These are phyloP conservation scores for Leptomonas seymouri DNA, from an alignment of 208 protist genomes.

Conservation along the genomic window DNA sequence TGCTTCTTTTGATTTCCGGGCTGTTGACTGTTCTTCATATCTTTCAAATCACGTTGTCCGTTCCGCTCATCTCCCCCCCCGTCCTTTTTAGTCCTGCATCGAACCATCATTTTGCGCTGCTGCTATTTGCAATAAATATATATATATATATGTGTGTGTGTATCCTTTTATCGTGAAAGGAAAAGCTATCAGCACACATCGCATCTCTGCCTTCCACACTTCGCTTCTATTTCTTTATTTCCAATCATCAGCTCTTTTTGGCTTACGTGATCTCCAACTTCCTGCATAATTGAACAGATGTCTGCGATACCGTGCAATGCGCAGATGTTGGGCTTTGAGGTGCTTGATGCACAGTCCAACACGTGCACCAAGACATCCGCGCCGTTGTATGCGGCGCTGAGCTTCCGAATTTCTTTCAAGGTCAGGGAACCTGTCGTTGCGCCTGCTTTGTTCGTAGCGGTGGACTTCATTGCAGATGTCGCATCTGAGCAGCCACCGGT, in stretches of 20 bases:
- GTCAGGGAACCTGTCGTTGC: background rate
- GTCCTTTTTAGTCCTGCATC: background rate
- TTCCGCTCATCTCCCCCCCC: too few species aligned
- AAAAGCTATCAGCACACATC: too few species aligned
- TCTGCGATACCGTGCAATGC: background rate
- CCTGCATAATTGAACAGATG: background rate
- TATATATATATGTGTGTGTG: background rate
- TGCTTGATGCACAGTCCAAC: background rate
- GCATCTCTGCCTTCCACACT: background rate
- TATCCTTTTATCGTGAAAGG: background rate
- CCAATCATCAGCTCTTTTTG: background rate
- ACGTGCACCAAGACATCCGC: background rate
- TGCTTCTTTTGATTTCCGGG: too few species aligned
- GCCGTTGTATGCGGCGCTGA: background rate
- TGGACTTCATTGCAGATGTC: constrained; percentile 59
- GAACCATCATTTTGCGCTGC: too few species aligned
- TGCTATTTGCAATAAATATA: too few species aligned
- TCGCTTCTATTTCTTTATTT: background rate
- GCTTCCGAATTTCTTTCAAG: background rate
- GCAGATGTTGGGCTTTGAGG: background rate
- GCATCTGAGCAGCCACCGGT: constrained; percentile 31
- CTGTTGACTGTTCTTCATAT: too few species aligned
- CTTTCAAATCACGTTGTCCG: too few species aligned
- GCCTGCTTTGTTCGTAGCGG: background rate
- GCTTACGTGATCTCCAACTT: background rate